Evolutionary conservation across 2,329 filamentous ascomycete species (phyloP).

Genomic region (Pestalotiopsis sp.): DNA sequence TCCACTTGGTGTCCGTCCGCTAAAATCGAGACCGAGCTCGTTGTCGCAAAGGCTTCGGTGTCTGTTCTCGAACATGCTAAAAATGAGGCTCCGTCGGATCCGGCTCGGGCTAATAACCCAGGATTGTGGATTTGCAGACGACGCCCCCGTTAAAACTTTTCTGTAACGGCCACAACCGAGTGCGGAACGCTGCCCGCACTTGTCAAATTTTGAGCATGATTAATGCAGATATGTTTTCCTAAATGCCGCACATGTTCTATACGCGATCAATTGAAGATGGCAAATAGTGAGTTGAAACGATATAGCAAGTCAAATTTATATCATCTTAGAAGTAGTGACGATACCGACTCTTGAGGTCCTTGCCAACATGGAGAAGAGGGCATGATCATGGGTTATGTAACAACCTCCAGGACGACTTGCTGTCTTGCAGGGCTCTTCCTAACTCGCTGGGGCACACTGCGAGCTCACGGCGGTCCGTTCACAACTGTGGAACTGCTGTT

Average conservation of each 20-base stretch:
- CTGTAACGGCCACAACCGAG: background rate
- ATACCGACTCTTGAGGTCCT: too few relatives aligned
- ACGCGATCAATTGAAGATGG: background rate
- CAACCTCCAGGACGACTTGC: background rate
- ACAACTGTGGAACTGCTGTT: background rate
- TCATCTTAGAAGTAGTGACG: too few relatives aligned
- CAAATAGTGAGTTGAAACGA: background rate
- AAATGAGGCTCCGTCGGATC: slow-evolving; percentile 8
- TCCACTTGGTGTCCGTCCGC: slow-evolving; percentile 4
- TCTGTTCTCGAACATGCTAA: background rate
- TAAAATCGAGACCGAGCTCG: background rate
- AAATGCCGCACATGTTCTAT: background rate
- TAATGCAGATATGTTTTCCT: background rate
- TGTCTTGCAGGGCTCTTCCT: background rate
- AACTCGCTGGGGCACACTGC: background rate
- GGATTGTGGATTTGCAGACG: background rate
- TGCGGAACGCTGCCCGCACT: slow-evolving; percentile 3
- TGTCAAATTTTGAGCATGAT: background rate
- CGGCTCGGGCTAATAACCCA: slow-evolving; percentile 2
- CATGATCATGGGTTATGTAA: background rate
- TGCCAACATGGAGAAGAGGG: background rate
- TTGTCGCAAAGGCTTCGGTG: background rate
- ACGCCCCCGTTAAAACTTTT: background rate
- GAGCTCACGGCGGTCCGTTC: background rate
- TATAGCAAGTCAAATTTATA: background rate